Evolutionary conservation across 1,284 basidiomycete genomes (phyloP), one percentile per base, ranked within the genome.

Genomic region (Puccinia hordei): DNA sequence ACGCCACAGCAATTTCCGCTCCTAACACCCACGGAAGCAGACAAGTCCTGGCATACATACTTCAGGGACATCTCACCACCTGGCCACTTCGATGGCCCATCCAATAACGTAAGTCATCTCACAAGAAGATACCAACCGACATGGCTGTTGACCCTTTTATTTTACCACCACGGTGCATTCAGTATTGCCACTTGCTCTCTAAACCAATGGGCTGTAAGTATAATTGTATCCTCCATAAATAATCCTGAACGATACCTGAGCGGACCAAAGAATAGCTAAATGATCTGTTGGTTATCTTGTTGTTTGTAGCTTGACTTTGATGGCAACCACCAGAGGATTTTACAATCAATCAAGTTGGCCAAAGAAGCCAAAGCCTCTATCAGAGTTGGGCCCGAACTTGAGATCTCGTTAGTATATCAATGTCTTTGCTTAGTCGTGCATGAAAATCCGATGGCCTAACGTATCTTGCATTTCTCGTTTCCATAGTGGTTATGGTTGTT

Each of bases 371-470:
- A 95, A n/a, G 95, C 95, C 9, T 93, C 91, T 2, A 87, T 99
- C 41, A 89, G 97, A 84, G 95, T 99, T n/a, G 97, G 97, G 0
- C 97, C 97, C 24, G 96, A 98, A 86, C 89, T 99, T n/a, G 97
- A 99, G 87, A 94, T 99, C 82, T 92, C 95, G 92, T 94, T 83
- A 75, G 92, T 88, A 19, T 27, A 63, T 10, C 1, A 51, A 17
- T 53, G n/a, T 46, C 35, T 24, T n/a, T 1, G 17, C 59, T 35
- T 13, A 27, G 35, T 24, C 59, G 19, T 5, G 30, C 30, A 5
- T 15, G 12, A 61, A 61, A 33, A 27, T n/a, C n/a, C n/a, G 12
- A 57, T 33, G 19, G n/a, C n/a, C 2, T 49, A 15, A 41, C 46
- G 38, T 41, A 41, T 41, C 6, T 35, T 30, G 3, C n/a, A 27